phyloP scores from a whole-genome alignment of 1,284 basidiomycete species.

The Ustilago bromivora region DNA sequence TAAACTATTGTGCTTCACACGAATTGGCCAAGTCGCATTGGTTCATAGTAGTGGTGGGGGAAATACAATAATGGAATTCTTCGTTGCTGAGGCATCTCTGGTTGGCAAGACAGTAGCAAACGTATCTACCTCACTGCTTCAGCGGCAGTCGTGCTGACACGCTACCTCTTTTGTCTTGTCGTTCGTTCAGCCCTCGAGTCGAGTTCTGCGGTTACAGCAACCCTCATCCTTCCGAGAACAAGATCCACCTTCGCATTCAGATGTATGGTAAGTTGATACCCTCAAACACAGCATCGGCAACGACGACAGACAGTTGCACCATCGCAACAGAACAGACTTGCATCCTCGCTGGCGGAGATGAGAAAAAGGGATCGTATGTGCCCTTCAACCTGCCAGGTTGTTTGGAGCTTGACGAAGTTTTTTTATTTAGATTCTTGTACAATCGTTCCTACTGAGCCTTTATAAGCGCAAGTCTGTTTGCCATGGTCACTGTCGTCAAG shows the following conservation, averaged over 20 bases:
- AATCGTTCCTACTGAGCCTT: conserved; percentile 70
- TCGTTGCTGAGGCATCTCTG: conserved; percentile 67
- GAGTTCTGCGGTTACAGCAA: conserved; percentile 98
- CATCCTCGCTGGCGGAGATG: conserved; percentile 39
- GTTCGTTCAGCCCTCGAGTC: conserved; percentile 83
- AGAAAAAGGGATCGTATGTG: conserved; percentile 56
- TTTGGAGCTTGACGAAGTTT: conserved; percentile 52
- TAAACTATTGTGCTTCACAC: conserved; percentile 54
- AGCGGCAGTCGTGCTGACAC: conserved; percentile 14
- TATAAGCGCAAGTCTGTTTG: conserved; percentile 16
- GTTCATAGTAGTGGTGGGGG: conserved; percentile 61
- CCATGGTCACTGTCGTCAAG: conserved; percentile 16
- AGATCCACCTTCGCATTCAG: conserved; percentile 94
- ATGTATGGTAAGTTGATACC: conserved; percentile 88
- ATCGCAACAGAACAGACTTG: conserved; percentile 6
- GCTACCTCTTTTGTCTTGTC: background rate
- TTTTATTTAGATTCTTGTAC: conserved; percentile 59
- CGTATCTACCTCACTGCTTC: background rate
- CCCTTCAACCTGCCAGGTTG: conserved; percentile 47
- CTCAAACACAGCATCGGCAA: background rate
- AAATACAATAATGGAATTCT: conserved; percentile 69
- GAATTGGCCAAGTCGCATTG: conserved; percentile 50
- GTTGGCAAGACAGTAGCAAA: conserved; percentile 12
- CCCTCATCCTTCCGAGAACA: conserved; percentile 95
- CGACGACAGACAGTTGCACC: background rate